Percentiles rank a stretch among this genome's conserved stretches.
Conservation (phyloP, 106 monocot genomes). For the Phalaenopsis equestris region DNA sequence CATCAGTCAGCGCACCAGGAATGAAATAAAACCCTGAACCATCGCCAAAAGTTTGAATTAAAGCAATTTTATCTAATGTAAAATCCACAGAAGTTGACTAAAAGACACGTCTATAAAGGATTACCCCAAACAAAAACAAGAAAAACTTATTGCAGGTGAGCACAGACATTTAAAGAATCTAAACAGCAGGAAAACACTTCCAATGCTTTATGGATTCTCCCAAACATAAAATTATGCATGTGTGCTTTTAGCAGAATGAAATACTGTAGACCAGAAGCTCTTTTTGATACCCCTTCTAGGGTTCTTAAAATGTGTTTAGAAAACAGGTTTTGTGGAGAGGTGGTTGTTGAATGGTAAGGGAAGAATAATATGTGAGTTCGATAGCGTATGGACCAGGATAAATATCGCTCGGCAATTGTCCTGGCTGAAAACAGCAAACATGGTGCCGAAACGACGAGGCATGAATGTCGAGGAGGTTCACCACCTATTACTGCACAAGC, state of each 20-base stretch:
- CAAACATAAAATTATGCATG: not conserved
- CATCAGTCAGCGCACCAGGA: conserved; percentile 60
- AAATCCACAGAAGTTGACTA: not conserved
- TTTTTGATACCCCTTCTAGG: too few species aligned
- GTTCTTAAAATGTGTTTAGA: too few species aligned
- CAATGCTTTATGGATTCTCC: not conserved
- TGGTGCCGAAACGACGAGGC: too few species aligned
- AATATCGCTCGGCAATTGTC: too few species aligned
- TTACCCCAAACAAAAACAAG: not conserved
- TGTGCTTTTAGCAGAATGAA: not conserved
- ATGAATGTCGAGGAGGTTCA: too few species aligned
- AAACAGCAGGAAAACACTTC: not conserved
- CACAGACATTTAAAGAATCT: not conserved
- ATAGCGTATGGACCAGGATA: too few species aligned
- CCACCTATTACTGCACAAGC: too few species aligned
- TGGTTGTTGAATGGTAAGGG: too few species aligned
- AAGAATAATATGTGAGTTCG: too few species aligned
- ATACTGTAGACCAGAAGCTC: not conserved
- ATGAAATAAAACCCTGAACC: conserved; percentile 91
- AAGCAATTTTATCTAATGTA: not conserved
- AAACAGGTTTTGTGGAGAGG: too few species aligned
- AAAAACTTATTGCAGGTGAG: not conserved
- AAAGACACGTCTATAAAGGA: not conserved
- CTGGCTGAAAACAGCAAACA: too few species aligned
- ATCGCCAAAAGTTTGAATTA: not conserved